These are phyloP conservation scores for Rhizopogon vesiculosus DNA, from an alignment of 768 basidiomycete species.

Conservation along the genomic window DNA sequence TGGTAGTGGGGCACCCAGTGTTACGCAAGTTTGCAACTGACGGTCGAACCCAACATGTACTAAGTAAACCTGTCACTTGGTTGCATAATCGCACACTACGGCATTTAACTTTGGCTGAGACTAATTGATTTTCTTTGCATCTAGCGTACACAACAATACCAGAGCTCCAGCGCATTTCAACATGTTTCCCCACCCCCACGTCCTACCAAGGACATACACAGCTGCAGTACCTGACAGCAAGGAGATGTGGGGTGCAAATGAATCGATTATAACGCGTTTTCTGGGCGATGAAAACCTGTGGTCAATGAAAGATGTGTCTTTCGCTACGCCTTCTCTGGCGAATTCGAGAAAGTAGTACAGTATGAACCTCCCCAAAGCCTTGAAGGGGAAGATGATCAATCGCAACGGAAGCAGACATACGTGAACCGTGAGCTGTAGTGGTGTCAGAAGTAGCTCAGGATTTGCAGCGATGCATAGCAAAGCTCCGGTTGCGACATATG, in stretches of 20 bases:
- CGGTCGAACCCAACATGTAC: too few species aligned
- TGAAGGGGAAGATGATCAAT: not conserved
- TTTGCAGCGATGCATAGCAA: not conserved
- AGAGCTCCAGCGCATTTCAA: not conserved
- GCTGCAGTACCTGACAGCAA: not conserved
- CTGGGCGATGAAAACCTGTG: not conserved
- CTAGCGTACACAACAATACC: not conserved
- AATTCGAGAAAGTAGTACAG: constrained; percentile 1
- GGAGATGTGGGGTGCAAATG: not conserved
- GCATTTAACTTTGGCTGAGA: too few species aligned
- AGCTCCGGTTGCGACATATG: not conserved
- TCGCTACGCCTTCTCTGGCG: not conserved
- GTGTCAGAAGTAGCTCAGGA: constrained; percentile 1
- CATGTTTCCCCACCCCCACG: not conserved
- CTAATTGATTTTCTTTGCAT: not conserved
- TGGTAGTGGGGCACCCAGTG: too few species aligned
- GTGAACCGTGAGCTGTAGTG: not conserved
- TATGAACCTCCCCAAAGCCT: not conserved
- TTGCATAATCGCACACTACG: too few species aligned
- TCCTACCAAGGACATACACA: not conserved
- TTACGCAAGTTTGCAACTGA: too few species aligned
- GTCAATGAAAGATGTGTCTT: not conserved
- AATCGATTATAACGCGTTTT: not conserved
- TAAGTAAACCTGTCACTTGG: too few species aligned
- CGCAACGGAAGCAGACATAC: not conserved